Conservation (phyloP, 2,329 filamentous ascomycete genomes). For the Diaporthe citrichinensis region DNA sequence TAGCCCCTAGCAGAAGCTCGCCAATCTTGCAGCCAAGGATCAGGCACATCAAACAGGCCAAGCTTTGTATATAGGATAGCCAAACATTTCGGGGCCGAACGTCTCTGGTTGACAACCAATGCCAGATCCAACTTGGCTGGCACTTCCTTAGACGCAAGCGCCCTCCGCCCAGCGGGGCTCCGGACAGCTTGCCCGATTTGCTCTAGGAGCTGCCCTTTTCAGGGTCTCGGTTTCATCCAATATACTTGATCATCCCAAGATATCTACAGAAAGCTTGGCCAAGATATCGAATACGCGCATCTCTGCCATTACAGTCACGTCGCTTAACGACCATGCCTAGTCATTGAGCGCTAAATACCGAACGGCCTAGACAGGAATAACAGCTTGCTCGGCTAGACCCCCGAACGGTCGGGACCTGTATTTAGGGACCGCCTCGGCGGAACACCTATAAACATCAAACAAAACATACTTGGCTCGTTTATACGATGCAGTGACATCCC, state of each 20-base stretch:
- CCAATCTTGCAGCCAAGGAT: slow-evolving; percentile 9
- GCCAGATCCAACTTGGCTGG: background rate
- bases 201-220: background rate
- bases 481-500: slow-evolving; percentile 25
- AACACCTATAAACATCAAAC: slow-evolving; percentile 26
- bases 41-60: slow-evolving; percentile 27
- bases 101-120: slow-evolving; percentile 22
- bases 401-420: background rate
- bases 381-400: background rate
- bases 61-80: background rate
- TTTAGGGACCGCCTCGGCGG: background rate
- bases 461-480: slow-evolving; percentile 27
- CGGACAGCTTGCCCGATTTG: slow-evolving; percentile 24
- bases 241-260: slow-evolving; percentile 26
- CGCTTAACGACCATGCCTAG: background rate
- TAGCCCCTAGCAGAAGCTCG: background rate
- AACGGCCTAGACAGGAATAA: slow-evolving; percentile 8
- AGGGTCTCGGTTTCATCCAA: slow-evolving; percentile 11
- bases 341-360: slow-evolving; percentile 9
- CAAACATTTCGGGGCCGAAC: background rate
- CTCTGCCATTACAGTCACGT: background rate
- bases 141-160: slow-evolving; percentile 1
- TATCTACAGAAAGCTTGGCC: slow-evolving; percentile 24
- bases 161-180: background rate
- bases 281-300: background rate